Base-by-base conservation (phyloP, 2,329 filamentous ascomycete species). In the Botryotinia convoluta region DNA sequence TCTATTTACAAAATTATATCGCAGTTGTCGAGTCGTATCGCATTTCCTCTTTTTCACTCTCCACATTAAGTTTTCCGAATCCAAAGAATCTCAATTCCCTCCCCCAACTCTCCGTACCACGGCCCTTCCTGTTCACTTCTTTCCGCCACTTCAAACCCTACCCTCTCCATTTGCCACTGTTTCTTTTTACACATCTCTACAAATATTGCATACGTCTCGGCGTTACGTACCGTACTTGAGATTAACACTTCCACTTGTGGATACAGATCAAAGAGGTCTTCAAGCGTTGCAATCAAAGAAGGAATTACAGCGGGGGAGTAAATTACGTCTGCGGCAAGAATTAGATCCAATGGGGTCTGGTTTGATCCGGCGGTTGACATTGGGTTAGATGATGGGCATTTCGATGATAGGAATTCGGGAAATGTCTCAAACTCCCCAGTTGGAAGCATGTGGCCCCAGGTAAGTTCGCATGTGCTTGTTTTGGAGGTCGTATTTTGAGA, bases 251-350 rank as follows among this genome's bases (percentile, higher is more conserved):
- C 83, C 22, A 90, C 83, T 0, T 79, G 79, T 3, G 89, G 86
- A 75, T 89, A 88, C 71, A 89, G 79, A 2, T 84, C 83, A 67
- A 92, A 87, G 20, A 94, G 83, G 68, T 91, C 87, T 45, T 86
- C 82, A 69, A 95, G 81, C 4, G 92, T 94, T 4, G 85, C 86
- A 4, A 93, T 85, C 37, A 95, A 84, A 1, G 88, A 84, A 0
- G 90, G 88, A 68, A 92, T 90, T 60, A 88, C 86, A 51, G 84
- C 84, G 74, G 85, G 85, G 79, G 95, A 92, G 81, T 95, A 95
- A 0, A 91, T 95, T 81, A 95, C 88, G 80, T 95, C 93, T 48
- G 93, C 92, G 6, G 92, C 93, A 42, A 95, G 82, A 3, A 95
- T 86, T 7, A 93, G 82, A 80, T 95, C 91, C 69, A 81, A 69